These are phyloP conservation scores for Phialocephala sp. DNA, from an alignment of 2,329 filamentous ascomycete genomes.

Conservation along the genomic window DNA sequence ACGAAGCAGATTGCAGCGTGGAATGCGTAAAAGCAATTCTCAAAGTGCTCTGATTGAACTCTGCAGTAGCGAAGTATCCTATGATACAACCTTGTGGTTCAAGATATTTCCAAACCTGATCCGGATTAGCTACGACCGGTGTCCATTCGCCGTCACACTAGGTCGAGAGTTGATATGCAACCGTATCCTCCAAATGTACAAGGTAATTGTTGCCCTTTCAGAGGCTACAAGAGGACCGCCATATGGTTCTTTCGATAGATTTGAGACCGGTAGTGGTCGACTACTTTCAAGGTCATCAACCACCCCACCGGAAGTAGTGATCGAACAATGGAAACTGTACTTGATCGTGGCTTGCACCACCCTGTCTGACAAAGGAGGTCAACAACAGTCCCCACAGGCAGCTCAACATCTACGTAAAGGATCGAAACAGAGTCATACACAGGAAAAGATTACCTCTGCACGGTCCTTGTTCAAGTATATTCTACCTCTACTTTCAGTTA, in stretches of 20 bases:
- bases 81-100: constrained; percentile 95
- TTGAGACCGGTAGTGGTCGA: constrained; percentile 57
- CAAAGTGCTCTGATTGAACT: constrained; percentile 90
- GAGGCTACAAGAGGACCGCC: constrained; percentile 72
- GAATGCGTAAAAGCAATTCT: constrained; percentile 81
- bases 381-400: constrained; percentile 60
- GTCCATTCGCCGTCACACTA: constrained; percentile 88
- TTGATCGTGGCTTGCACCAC: constrained; percentile 97
- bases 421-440: constrained; percentile 71
- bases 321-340: constrained; percentile 98
- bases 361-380: constrained; percentile 78
- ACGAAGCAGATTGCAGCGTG: constrained; percentile 87
- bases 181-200: constrained; percentile 91
- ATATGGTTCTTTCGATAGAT: constrained; percentile 57
- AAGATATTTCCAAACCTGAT: constrained; percentile 98
- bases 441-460: constrained; percentile 86
- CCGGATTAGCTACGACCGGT: constrained; percentile 86
- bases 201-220: constrained; percentile 77
- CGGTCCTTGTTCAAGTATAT: constrained; percentile 89
- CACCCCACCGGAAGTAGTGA: constrained; percentile 81
- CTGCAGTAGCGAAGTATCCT: constrained; percentile 92
- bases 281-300: constrained; percentile 60
- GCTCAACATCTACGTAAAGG: constrained; percentile 81
- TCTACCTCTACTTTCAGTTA: constrained; percentile 82
- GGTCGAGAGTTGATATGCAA: constrained; percentile 93